A percentile compares a stretch with the other conserved stretches of the same genome.
Conservation (phyloP, 2,329 filamentous ascomycete genomes). For the Ophiostoma sp. region DNA sequence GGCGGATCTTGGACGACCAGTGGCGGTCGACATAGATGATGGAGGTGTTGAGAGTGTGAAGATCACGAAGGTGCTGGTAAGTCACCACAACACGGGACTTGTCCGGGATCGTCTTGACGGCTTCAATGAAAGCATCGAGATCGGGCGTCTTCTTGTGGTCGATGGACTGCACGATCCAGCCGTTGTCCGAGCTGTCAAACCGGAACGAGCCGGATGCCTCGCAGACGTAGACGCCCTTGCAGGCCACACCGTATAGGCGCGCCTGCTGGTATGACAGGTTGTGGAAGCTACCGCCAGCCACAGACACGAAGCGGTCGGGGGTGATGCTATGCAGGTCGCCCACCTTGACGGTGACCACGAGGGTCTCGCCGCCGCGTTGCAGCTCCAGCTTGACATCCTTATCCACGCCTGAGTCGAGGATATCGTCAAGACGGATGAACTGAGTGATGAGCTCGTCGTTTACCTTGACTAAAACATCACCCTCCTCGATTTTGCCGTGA, state of each 20-base stretch:
- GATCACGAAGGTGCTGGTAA: conserved; percentile 89
- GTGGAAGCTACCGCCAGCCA: conserved; percentile 92
- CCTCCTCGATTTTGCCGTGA: conserved; percentile 81
- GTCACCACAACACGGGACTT: conserved; percentile 81
- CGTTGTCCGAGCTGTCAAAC: conserved; percentile 82
- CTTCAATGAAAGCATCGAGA: conserved; percentile 80
- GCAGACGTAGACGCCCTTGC: conserved; percentile 89
- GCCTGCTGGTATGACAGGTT: conserved; percentile 96
- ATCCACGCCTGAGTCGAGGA: conserved; percentile 82
- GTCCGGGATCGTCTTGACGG: conserved; percentile 81
- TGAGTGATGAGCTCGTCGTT: conserved; percentile 90
- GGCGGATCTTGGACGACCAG: conserved; percentile 91
- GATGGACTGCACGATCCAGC: conserved; percentile 88
- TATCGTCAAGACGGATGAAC: conserved; percentile 85
- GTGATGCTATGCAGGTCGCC: conserved; percentile 92
- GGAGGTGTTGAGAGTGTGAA: conserved; percentile 89
- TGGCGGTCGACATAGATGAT: conserved; percentile 92
- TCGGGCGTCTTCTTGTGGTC: conserved; percentile 89
- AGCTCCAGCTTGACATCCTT: conserved; percentile 72
- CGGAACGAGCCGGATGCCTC: conserved; percentile 93
- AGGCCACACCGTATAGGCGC: conserved; percentile 87
- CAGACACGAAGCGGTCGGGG: conserved; percentile 89
- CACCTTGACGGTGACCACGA: conserved; percentile 78
- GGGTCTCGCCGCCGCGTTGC: conserved; percentile 80
- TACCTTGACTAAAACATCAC: conserved; percentile 87